Percentiles rank a stretch among this genome's conserved stretches.
phyloP scores from a whole-genome alignment of 129 eudicot species.

The Oenanthe sinensis region DNA sequence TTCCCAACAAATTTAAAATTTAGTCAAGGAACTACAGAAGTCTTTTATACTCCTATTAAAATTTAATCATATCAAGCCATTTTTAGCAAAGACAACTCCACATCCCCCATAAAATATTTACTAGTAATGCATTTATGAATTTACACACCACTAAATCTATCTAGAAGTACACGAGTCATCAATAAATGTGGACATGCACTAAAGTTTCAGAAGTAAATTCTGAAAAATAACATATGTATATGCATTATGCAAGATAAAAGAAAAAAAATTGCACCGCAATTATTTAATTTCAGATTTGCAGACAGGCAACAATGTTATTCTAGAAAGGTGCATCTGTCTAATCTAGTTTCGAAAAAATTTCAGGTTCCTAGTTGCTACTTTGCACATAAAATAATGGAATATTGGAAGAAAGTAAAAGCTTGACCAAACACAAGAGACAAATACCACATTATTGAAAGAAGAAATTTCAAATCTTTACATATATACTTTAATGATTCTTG shows the following conservation, averaged over 20 bases:
- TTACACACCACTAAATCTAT: background rate
- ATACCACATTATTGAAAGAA: background rate
- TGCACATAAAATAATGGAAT: background rate
- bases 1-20: background rate
- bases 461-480: slow-evolving; percentile 3
- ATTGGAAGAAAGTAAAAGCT: background rate
- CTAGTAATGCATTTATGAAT: background rate
- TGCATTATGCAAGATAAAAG: background rate
- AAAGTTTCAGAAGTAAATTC: background rate
- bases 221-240: too few species aligned
- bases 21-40: background rate
- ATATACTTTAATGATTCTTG: background rate
- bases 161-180: background rate
- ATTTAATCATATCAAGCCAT: background rate
- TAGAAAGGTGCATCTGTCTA: background rate
- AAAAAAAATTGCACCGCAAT: background rate
- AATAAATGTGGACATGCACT: background rate
- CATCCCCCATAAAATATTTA: background rate
- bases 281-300: background rate
- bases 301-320: background rate
- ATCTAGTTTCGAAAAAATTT: background rate
- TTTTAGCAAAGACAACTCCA: background rate
- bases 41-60: background rate
- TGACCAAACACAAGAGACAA: slow-evolving; percentile 11
- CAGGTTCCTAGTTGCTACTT: background rate